Evolutionary conservation across 164 flowering plant species (phyloP), one percentile per base, ranked within the genome.

Genomic region (Saururus chinensis): DNA sequence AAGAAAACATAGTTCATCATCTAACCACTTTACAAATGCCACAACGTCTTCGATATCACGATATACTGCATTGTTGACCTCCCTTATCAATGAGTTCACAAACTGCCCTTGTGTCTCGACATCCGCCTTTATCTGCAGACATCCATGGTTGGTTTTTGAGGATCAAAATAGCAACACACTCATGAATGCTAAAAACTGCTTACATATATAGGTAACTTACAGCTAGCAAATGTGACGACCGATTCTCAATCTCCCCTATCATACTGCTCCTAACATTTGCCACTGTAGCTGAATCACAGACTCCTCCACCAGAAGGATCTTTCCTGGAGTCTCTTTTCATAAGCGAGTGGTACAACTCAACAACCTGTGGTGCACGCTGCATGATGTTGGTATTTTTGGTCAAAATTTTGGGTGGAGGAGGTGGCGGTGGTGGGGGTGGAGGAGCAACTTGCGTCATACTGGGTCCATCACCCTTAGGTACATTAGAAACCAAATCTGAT

Each of bases 11-110:
- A 92, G 96, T 64, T 92, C 98, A 56, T 92, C 98, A 69, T 92
- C 98, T 11, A 92, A 95, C 98, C 98, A 92, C 77, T 92, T 89
- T 64, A 92, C 97, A 71, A 92, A 92, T 53, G 82, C 85, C 56
- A 88, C 88, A 19, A 92, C 96, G 71, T 89, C 95, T 67, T 83
- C 96, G 57, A 92, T 88, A 71, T 81, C 75, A 45, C 61, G 75
- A 72, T 80, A 92, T 56, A 73, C 86, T 7, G 98, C 98, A 63
- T 69, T 65, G 13, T 86, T 86, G 53, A 92, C 97, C 79, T 88
- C 97, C 71, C 71, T 72, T 59, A 92, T 92, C 77, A 92, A 62
- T 26, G 84, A 86, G 56, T 82, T 87, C 30, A 92, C 92, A 66
- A 92, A 89, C 59, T 89, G 96, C 51, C 95, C 97, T 78, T 92